Percentiles rank a stretch among this genome's conserved stretches.
These are phyloP conservation scores for Biscogniauxia marginata DNA, from an alignment of 2,329 filamentous ascomycete species.

Conservation along the genomic window DNA sequence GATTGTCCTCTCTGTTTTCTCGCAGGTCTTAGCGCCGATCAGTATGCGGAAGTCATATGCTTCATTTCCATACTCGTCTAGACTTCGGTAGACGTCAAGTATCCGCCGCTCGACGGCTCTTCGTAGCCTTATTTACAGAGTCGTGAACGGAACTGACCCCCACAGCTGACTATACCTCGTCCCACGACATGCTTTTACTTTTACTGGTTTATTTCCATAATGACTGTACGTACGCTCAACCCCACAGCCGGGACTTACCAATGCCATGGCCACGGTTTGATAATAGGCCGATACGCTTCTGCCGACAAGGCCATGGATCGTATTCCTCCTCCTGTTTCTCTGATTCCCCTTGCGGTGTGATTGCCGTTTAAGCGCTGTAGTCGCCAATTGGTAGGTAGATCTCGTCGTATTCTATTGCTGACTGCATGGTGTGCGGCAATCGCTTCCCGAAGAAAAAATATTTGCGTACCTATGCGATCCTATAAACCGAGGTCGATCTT, in stretches of 20 bases:
- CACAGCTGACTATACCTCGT: not conserved
- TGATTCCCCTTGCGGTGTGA: not conserved
- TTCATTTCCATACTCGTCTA: not conserved
- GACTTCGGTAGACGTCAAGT: not conserved
- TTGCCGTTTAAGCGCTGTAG: not conserved
- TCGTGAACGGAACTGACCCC: not conserved
- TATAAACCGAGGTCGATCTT: not conserved
- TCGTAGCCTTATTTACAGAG: not conserved
- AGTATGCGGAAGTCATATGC: not conserved
- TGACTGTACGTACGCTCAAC: slow-evolving; percentile 5
- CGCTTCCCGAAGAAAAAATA: not conserved
- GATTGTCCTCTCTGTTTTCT: not conserved
- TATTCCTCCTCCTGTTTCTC: not conserved
- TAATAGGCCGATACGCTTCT: not conserved
- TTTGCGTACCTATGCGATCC: not conserved
- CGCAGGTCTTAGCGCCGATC: not conserved
- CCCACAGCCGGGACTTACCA: slow-evolving; percentile 20
- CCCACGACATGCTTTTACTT: not conserved
- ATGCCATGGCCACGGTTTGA: slow-evolving; percentile 21
- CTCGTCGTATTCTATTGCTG: not conserved
- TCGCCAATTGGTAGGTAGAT: not conserved
- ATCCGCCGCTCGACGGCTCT: not conserved
- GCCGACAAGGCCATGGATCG: not conserved
- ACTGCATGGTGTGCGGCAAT: not conserved
- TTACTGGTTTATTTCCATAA: not conserved